Conservation (phyloP, 805 yeast genomes). For the Kluyveromyces starmeri region DNA sequence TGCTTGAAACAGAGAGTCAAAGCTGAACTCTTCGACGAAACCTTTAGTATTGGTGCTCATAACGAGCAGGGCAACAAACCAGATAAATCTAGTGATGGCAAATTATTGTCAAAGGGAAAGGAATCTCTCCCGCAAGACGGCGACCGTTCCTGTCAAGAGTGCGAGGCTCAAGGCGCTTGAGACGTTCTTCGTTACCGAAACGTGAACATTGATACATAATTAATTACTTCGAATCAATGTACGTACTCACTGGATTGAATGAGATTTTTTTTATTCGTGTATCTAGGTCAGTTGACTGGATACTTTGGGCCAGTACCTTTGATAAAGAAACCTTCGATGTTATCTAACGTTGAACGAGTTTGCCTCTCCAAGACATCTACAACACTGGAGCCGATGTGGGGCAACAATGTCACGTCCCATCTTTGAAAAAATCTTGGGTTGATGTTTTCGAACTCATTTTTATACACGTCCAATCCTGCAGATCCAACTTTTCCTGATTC, state of each 20-base stretch:
- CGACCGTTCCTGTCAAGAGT: too few relatives aligned
- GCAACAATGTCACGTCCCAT: constrained; percentile 56
- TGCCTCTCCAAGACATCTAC: constrained; percentile 44
- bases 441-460: constrained; percentile 47
- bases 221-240: too few relatives aligned
- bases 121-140: too few relatives aligned
- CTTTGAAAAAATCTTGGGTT: constrained; percentile 42
- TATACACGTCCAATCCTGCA: constrained; percentile 69
- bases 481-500: constrained; percentile 49
- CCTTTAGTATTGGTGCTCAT: constrained; percentile 17
- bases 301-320: constrained; percentile 33
- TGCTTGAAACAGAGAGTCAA: constrained; percentile 61
- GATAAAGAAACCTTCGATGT: constrained; percentile 40
- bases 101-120: background rate
- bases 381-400: constrained; percentile 68
- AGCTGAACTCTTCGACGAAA: constrained; percentile 28
- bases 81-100: too few relatives aligned
- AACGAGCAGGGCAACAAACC: too few relatives aligned
- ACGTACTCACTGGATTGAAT: too few relatives aligned
- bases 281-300: constrained; percentile 27
- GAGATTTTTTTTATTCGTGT: too few relatives aligned
- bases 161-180: too few relatives aligned
- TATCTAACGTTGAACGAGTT: constrained; percentile 44
- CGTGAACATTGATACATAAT: too few relatives aligned
- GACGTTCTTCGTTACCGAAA: too few relatives aligned